Percentiles rank a stretch among this genome's conserved stretches.
These are phyloP conservation scores for Cercospora sesami DNA, from an alignment of 2,329 filamentous ascomycete species.

Conservation along the genomic window DNA sequence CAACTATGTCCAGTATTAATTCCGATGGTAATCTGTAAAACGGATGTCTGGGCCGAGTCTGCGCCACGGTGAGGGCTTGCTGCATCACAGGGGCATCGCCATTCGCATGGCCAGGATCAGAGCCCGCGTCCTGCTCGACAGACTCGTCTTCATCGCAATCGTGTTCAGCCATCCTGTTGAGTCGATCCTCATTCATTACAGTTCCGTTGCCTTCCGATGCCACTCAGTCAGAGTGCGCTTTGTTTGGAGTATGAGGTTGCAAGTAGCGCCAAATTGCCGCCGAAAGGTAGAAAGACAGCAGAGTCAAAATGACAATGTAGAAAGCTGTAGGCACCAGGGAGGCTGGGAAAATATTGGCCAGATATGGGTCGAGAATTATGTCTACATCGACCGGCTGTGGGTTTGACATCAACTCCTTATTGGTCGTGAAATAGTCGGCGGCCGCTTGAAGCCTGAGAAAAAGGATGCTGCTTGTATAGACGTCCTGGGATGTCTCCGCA, in stretches of 20 bases:
- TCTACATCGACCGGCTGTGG: slow-evolving; percentile 77
- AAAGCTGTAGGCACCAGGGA: slow-evolving; percentile 71
- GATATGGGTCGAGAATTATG: slow-evolving; percentile 79
- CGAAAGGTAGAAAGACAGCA: slow-evolving; percentile 54
- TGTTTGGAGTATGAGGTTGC: slow-evolving; percentile 11
- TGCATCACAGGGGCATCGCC: not conserved
- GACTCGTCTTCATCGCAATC: not conserved
- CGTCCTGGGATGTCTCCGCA: not conserved
- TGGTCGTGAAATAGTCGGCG: slow-evolving; percentile 80
- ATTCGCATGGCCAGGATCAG: not conserved
- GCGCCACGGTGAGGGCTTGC: slow-evolving; percentile 10
- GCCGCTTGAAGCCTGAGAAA: slow-evolving; percentile 73
- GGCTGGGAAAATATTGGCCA: slow-evolving; percentile 74
- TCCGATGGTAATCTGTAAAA: slow-evolving; percentile 50
- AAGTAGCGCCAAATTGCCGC: slow-evolving; percentile 43
- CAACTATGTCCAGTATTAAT: slow-evolving; percentile 49
- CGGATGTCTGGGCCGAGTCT: slow-evolving; percentile 29
- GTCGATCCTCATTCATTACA: not conserved
- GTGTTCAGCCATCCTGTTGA: not conserved
- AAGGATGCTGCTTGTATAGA: slow-evolving; percentile 43
- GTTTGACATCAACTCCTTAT: slow-evolving; percentile 70
- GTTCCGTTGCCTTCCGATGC: not conserved
- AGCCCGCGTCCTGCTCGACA: not conserved
- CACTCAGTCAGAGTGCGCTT: slow-evolving; percentile 34
- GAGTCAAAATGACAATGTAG: slow-evolving; percentile 66